Base-by-base conservation (phyloP, 805 yeast species). In the Starmerella gropengiesseri region DNA sequence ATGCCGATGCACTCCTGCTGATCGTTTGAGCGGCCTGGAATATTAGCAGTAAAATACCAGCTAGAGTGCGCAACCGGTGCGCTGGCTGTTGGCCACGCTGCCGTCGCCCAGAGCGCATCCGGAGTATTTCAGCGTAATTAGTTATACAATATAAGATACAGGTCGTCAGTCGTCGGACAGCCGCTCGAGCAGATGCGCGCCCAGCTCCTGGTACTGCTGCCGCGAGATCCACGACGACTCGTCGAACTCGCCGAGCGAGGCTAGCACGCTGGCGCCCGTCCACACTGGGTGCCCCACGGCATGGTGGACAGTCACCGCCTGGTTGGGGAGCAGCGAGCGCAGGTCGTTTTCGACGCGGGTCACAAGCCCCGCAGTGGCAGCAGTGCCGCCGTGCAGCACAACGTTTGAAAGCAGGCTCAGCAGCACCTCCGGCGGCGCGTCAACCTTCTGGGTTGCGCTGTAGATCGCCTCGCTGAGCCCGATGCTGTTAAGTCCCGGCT, bases 231-330 rank as follows among this genome's bases (percentile, higher is more conserved):
- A 87, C 64, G 86, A 81, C 11, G 46, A 39, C 61, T 85, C 95
- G 61, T 87, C 95, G 69, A 84, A 86, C 9, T 94, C 82, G 30
- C 95, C 95, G 53, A 87, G 68, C 46, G 91, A 78, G 7, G 93
- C 77, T 45, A 87, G 66, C 26, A 87, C 85, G 51, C 89, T 78
- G 3, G 95, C 95, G 37, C 96, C 96, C 34, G 87, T 71, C 95
- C 95, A 87, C 12, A 86, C 70, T 46, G 85, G 84, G 58, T 74
- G 79, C 48, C 74, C 74, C 58, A 94, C 69, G 33, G 85, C 75
- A 59, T 84, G 84, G 52, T 84, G 67, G 20, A 49, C 32, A 21
- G 27, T 18, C 34, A 47, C 42, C n/a, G 26, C 18, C 14, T 26
- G 14, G 22, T 94, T 91, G 6, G 95, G 94, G 54, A 85, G 75